Evolutionary conservation across 2,329 filamentous ascomycete genomes (phyloP), one percentile per base, ranked within the genome.

Genomic region (Eutypa lata): DNA sequence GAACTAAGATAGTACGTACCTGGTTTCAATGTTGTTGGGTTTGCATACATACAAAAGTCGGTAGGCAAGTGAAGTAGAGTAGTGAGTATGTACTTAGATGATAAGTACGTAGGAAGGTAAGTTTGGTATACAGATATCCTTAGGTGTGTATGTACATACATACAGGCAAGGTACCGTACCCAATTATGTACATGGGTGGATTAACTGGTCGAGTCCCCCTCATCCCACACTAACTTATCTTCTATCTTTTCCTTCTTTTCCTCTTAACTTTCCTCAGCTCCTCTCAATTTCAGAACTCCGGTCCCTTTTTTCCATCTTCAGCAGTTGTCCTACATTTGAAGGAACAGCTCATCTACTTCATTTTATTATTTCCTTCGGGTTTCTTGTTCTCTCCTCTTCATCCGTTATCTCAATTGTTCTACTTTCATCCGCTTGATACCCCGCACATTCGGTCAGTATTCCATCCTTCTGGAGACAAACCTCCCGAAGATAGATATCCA

Each of bases 201-300:
- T 21, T 31, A 48, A 16, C 26, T 28, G 28, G 49, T 57, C 53
- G 57, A 60, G 53, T 60, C 52, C 60, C 53, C 56, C 63, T 64
- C 57, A 61, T 61, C 65, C 62, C 64, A 13, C 60, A 59, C 50
- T 22, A 43, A 48, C 35, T 65, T 63, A 61, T 57, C 64, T 63
- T 64, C 61, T 63, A 57, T 38, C 44, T 35, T 47, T 51, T 50
- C 62, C 60, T 57, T 50, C 51, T 48, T 45, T 53, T 53, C 55
- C 48, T 47, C 48, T 44, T 58, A 51, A 47, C 28, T 48, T 42
- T 61, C 58, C 51, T 56, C 53, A 53, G 59, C 60, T 58, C 57
- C 52, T 58, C 51, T 51, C 52, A 51, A 53, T 55, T 53, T 53
- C 57, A 54, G 50, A 54, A 51, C 60, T 58, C 53, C 61, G 53